Percentiles rank a stretch among this genome's conserved stretches.
Evolutionary conservation across 169 alveolate species (phyloP).

Genomic region (Cryptosporidium meleagridis): DNA sequence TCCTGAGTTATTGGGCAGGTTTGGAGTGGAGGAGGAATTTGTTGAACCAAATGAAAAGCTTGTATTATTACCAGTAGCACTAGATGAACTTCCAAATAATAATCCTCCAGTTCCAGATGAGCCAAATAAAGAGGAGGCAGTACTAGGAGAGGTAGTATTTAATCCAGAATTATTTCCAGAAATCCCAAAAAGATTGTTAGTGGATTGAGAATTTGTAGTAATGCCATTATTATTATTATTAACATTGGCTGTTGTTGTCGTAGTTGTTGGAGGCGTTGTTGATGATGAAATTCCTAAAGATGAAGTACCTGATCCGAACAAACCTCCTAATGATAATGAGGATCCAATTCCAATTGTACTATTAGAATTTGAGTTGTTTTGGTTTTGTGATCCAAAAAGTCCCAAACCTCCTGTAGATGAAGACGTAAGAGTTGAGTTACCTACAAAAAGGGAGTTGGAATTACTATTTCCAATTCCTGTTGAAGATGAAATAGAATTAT

Average conservation of each 20-base stretch:
- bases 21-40: neutral
- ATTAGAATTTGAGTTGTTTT: neutral
- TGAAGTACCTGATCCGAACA: conserved; percentile 12
- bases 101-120: neutral
- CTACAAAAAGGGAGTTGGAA: neutral
- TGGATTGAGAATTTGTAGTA: neutral
- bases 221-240: too few relatives aligned
- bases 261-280: too few relatives aligned
- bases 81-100: neutral
- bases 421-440: neutral
- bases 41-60: neutral
- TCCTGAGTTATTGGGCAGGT: neutral
- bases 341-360: neutral
- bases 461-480: neutral
- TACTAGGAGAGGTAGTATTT: neutral
- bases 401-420: neutral
- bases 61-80: neutral
- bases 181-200: neutral
- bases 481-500: neutral
- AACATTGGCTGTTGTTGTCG: too few relatives aligned
- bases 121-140: conserved; percentile 9
- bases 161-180: neutral
- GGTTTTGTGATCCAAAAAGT: neutral
- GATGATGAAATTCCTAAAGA: neutral
- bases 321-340: neutral